Evolutionary conservation across 2,329 filamentous ascomycete genomes (phyloP).

Genomic region (Trichoderma sp.): DNA sequence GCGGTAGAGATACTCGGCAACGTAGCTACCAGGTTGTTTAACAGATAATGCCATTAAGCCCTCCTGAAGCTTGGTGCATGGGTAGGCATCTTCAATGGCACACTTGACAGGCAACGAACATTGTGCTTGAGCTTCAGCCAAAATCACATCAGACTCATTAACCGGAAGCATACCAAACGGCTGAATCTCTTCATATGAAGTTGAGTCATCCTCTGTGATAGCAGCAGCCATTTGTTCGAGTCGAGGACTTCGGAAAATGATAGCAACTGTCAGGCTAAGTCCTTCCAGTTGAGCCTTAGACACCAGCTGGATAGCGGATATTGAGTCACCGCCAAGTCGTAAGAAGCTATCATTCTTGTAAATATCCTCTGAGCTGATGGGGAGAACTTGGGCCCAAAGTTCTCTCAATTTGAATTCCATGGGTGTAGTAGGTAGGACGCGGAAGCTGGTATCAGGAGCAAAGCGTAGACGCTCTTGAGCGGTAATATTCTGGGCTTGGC

Average conservation of each 20-base stretch:
- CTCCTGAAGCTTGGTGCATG: background rate
- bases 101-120: background rate
- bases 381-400: slow-evolving; percentile 25
- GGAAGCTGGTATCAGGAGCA: background rate
- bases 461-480: background rate
- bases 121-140: background rate
- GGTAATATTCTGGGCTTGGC: background rate
- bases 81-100: background rate
- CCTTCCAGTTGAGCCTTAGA: background rate
- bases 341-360: slow-evolving; percentile 19
- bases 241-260: background rate
- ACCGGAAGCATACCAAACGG: background rate
- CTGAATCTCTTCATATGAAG: background rate
- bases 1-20: background rate
- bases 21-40: slow-evolving; percentile 4
- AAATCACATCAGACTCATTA: background rate
- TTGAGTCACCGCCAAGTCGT: background rate
- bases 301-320: slow-evolving; percentile 12
- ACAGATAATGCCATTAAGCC: slow-evolving; percentile 12
- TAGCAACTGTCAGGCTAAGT: background rate
- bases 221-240: background rate
- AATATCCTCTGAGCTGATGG: background rate
- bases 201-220: background rate
- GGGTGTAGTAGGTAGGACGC: background rate
- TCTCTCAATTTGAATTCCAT: slow-evolving; percentile 3